A percentile compares a stretch with the other conserved stretches of the same genome.
These are phyloP conservation scores for Cyclostephanos invisitatus DNA, from an alignment of 108 stramenopile genomes.

Conservation along the genomic window DNA sequence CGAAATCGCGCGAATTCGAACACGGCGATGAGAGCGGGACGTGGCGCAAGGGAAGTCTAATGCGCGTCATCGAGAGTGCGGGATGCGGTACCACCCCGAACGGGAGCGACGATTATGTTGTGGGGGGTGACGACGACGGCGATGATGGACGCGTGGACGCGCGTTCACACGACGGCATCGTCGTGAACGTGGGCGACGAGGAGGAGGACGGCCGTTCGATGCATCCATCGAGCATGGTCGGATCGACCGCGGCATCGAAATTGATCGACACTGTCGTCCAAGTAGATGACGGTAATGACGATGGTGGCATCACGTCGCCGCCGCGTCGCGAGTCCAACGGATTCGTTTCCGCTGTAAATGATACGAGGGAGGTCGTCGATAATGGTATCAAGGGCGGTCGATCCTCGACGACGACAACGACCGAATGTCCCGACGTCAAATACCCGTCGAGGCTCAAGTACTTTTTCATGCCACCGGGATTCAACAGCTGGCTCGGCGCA, in stretches of 20 bases:
- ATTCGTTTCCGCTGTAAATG: not conserved
- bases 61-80: not conserved
- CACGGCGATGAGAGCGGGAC: not conserved
- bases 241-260: not conserved
- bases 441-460: constrained; percentile 35
- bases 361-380: not conserved
- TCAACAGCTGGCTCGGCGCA: constrained; percentile 36
- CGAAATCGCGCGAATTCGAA: not conserved
- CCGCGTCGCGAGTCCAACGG: not conserved
- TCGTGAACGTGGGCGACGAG: not conserved
- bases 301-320: not conserved
- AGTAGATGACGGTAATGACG: not conserved
- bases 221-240: not conserved
- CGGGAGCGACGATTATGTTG: not conserved
- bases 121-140: not conserved
- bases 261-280: not conserved
- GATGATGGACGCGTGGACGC: too few species aligned
- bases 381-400: not conserved
- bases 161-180: not conserved
- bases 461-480: constrained; percentile 43
- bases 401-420: not conserved
- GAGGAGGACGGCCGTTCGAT: not conserved
- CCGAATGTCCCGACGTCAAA: not conserved
- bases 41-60: not conserved
- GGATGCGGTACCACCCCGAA: not conserved